Evolutionary conservation across 352 stramenopile species (phyloP).

Genomic region (Phytophthora hybrid): DNA sequence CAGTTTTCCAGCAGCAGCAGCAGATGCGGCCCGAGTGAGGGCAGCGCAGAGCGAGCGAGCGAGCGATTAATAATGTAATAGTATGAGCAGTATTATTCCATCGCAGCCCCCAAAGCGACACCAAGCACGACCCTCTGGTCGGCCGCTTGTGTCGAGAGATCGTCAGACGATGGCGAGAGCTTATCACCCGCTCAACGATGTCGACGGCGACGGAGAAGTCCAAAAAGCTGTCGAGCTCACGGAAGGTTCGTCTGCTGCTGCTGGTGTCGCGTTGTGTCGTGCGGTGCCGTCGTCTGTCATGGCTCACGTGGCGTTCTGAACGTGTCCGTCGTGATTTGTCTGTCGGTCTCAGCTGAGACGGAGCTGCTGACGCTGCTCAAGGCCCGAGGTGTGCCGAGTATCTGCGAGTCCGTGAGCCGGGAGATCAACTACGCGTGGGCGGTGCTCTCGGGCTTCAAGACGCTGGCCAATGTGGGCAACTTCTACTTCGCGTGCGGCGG

Average conservation of each 20-base stretch:
- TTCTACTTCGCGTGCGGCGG: slow-evolving; percentile 83
- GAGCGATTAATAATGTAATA: slow-evolving; percentile 59
- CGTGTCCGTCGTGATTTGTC: slow-evolving; percentile 11
- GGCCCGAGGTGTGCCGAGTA: slow-evolving; percentile 62
- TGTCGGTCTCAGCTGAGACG: slow-evolving; percentile 53
- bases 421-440: slow-evolving; percentile 86
- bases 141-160: slow-evolving; percentile 6
- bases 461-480: slow-evolving; percentile 67
- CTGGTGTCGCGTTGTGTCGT: neutral
- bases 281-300: neutral
- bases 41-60: slow-evolving; percentile 20
- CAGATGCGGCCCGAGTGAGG: slow-evolving; percentile 31
- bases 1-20: slow-evolving; percentile 29
- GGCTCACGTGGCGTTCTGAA: neutral
- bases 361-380: slow-evolving; percentile 75
- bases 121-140: neutral
- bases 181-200: slow-evolving; percentile 44
- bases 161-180: slow-evolving; percentile 32
- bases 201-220: slow-evolving; percentile 7
- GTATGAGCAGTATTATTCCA: slow-evolving; percentile 48
- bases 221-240: slow-evolving; percentile 38
- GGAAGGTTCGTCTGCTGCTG: slow-evolving; percentile 51
- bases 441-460: slow-evolving; percentile 74
- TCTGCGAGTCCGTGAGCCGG: slow-evolving; percentile 75
- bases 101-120: no score